Percentiles rank a stretch among this genome's conserved stretches.
Evolutionary conservation across 164 flowering plant genomes (phyloP).

Genomic region (Annona squamosa): DNA sequence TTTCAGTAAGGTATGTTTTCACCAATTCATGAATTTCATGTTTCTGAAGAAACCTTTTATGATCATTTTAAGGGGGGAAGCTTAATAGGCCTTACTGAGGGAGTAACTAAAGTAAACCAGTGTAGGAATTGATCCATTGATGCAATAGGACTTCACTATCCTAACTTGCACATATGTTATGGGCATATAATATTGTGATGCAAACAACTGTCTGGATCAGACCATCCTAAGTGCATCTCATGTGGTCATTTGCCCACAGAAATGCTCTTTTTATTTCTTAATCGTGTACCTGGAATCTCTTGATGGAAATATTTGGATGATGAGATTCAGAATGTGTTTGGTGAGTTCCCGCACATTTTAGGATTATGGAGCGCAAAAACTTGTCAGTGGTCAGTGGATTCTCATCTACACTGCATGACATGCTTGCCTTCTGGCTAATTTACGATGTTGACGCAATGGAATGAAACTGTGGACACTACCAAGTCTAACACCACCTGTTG

Average conservation of each 20-base stretch:
- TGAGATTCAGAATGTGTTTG: neutral
- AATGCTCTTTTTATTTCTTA: neutral
- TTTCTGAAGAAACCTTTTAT: neutral
- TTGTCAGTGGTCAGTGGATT: neutral
- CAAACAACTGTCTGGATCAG: neutral
- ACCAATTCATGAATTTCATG: neutral
- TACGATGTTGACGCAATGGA: neutral
- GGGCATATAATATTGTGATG: neutral
- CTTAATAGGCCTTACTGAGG: neutral
- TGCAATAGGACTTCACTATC: neutral
- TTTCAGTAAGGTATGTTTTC: conserved; percentile 58
- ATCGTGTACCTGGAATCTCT: neutral
- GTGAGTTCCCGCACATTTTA: neutral
- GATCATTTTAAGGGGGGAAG: neutral
- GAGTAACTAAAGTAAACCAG: neutral
- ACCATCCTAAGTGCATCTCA: neutral
- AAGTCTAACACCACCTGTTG: neutral
- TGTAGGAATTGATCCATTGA: neutral
- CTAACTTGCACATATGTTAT: too few relatives aligned
- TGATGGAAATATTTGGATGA: neutral
- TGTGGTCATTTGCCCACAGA: neutral
- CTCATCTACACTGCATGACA: neutral
- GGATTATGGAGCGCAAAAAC: neutral
- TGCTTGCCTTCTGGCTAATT: neutral
- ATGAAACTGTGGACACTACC: neutral